These are phyloP conservation scores for Eucalyptus rudis DNA, from an alignment of 345 rosid species.

Conservation along the genomic window DNA sequence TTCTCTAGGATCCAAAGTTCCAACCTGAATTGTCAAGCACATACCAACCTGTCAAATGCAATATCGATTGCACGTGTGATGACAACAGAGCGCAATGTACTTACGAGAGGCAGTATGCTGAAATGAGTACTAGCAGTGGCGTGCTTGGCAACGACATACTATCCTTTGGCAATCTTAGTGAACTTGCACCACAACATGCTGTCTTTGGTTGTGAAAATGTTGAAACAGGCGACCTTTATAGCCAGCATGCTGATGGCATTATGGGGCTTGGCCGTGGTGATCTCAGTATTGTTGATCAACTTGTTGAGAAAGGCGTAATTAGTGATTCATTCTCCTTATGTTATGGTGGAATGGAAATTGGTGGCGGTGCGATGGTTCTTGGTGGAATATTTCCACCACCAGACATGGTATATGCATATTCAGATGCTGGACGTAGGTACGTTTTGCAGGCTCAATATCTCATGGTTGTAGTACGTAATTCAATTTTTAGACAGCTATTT, in stretches of 20 bases:
- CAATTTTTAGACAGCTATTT: not conserved
- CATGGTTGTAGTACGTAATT: conserved; percentile 8
- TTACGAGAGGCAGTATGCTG: conserved; percentile 87
- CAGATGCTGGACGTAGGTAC: conserved; percentile 75
- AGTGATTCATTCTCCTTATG: conserved; percentile 86
- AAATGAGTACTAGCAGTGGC: conserved; percentile 86
- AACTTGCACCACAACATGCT: conserved; percentile 62
- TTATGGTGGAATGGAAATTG: conserved; percentile 92
- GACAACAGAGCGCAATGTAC: conserved; percentile 40
- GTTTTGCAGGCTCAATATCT: conserved; percentile 18
- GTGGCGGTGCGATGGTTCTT: conserved; percentile 94
- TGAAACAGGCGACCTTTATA: conserved; percentile 88
- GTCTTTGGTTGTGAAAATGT: conserved; percentile 83
- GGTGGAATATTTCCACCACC: conserved; percentile 61
- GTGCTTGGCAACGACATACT: conserved; percentile 72
- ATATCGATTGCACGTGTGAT: conserved; percentile 66
- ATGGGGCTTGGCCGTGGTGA: conserved; percentile 94
- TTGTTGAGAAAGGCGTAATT: conserved; percentile 67
- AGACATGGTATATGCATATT: conserved; percentile 56
- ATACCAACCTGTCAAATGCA: conserved; percentile 68
- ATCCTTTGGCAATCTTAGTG: conserved; percentile 77
- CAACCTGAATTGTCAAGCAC: conserved; percentile 67
- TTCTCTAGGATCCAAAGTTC: conserved; percentile 71
- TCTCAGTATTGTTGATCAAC: conserved; percentile 84
- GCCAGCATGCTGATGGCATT: conserved; percentile 90